These are phyloP conservation scores for Candida oleophila DNA, from an alignment of 805 yeast species.

Conservation along the genomic window DNA sequence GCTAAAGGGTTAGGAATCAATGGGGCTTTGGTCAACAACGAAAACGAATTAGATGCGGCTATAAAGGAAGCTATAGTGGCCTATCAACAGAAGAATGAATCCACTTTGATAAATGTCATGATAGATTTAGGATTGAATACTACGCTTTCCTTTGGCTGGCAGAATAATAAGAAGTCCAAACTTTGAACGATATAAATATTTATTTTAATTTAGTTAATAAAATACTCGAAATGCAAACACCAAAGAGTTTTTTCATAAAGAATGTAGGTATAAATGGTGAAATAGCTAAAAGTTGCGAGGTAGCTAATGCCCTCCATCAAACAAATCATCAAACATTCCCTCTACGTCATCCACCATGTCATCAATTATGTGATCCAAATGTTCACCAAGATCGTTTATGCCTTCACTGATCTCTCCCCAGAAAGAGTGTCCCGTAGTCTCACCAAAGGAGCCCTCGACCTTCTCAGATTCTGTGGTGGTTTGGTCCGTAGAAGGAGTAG, in stretches of 20 bases:
- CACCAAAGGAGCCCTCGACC: background rate
- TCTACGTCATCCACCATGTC: conserved; percentile 15
- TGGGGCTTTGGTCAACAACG: conserved; percentile 48
- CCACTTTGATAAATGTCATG: conserved; percentile 57
- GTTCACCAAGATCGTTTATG: conserved; percentile 15
- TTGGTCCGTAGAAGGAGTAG: background rate
- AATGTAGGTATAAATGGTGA: no score
- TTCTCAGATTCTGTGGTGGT: no score
- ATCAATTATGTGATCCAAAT: conserved; percentile 14
- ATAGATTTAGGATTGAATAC: conserved; percentile 57
- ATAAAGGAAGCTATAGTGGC: conserved; percentile 30
- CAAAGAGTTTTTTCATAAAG: no score
- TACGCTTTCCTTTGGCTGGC: conserved; percentile 67
- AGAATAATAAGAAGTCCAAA: conserved; percentile 44
- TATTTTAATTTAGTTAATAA: no score
- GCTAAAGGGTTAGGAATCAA: conserved; percentile 56
- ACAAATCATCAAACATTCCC: conserved; percentile 14
- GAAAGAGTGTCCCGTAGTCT: conserved; percentile 5
- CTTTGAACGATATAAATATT: background rate
- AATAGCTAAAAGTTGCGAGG: background rate
- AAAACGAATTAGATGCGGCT: conserved; percentile 33
- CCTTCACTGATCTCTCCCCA: conserved; percentile 13
- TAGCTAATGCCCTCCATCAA: conserved; percentile 1
- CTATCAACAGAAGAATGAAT: conserved; percentile 21
- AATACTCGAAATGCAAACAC: no score